Evolutionary conservation across 176 grass and related monocot genomes (phyloP).

Genomic region (maize (Zea mays)): Zm-B73-REFERENCE-NAM-5.0 NC_050097.1:200909001-200909500

Average conservation of each 20-base stretch:
- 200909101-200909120: not conserved
- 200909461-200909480: conserved; percentile 46
- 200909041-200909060: not conserved
- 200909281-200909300: conserved; percentile 63
- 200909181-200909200: conserved; percentile 45
- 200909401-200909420: conserved; percentile 50
- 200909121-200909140: not conserved
- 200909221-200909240: conserved; percentile 87
- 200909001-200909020: conserved; percentile 10
- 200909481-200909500: conserved; percentile 65
- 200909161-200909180: not conserved
- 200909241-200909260: conserved; percentile 99
- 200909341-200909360: conserved; percentile 40
- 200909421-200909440: conserved; percentile 62
- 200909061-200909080: not conserved
- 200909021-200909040: not conserved
- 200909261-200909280: conserved; percentile 71
- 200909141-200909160: conserved; percentile 31
- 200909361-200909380: conserved; percentile 66
- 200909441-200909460: conserved; percentile 53
- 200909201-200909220: conserved; percentile 80
- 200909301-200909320: conserved; percentile 30
- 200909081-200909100: not conserved
- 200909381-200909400: conserved; percentile 55
- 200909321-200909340: conserved; percentile 41